Evolutionary conservation across 2,329 filamentous ascomycete genomes (phyloP), one percentile per base, ranked within the genome.

Genomic region (Lecanicillium sp.): DNA sequence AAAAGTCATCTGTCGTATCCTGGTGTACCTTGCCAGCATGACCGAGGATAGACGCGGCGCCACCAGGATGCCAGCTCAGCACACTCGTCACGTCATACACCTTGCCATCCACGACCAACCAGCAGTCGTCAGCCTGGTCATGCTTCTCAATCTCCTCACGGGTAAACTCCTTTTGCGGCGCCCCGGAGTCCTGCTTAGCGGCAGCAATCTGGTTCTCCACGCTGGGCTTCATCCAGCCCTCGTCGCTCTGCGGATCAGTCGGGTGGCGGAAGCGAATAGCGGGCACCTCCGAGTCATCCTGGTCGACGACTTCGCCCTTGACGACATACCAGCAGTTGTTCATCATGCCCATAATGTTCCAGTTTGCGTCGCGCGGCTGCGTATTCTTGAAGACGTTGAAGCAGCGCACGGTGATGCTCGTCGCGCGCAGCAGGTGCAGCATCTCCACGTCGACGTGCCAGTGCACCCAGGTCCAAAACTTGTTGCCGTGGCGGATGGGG

Each of bases 281-380:
- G 2, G 59, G 46, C 5, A 49, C 47, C 1, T 57, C 52, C 9
- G 42, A 42, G 5, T 55, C 52, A 3, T 61, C 47, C 13, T 54
- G 51, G n/a, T 58, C 51, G 1, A 53, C 40, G 4, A 66, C 59
- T 27, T 66, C 60, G 0, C 61, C 51, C 33, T 61, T 62, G 12
- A 74, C 62, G 2, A 52, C 43, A 44, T 72, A 72, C 64, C 64
- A 69, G 43, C 62, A 64, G 32, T 73, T 74, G 50, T 74, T 74
- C 69, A 74, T 72, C 67, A 73, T 72, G 7, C 55, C 69, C 62
- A 68, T 61, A 1, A 68, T 56, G 42, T 72, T 73, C 69, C 69
- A 74, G 4, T 51, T 54, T 4, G 60, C 58, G 15, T 59, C 52
- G 41, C 61, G 48, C 1, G 70, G 69, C 44, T 74, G 69, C 2